Evolutionary conservation across 345 rosid species (phyloP), one percentile per base, ranked within the genome.

Genomic region (Combretum micranthum): DNA sequence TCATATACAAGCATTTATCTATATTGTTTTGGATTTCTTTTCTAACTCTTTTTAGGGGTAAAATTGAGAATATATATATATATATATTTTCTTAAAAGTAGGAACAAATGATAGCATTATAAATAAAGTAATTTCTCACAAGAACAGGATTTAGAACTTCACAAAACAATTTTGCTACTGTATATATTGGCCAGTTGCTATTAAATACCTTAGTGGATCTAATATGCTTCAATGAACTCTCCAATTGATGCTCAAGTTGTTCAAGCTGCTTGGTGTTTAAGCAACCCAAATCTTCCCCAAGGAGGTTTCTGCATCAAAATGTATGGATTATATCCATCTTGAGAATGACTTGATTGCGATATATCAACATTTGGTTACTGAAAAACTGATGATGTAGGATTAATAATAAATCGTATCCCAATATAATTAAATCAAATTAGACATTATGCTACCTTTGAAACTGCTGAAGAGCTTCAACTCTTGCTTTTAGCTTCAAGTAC

Each of bases 281-380:
- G 7, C 82, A 80, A 21, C 75, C 91, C 65, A 89, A 62, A 53
- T 89, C 95, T 66, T 89, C 95, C 15, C 97, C 97, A 65, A 84
- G 92, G 50, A 89, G 79, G 74, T 89, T 89, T 74, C 97, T 89
- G 56, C 67, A 71, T 12, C 54, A 62, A 37, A 13, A 17, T 22
- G n/a, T 9, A 46, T 13, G 17, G 2, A 23, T 17, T 26, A 15
- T 32, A 32, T 32, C 9, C 39, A 32, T 0, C 9, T 32, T 32
- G 1, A 32, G 39, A 32, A 32, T 32, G 2, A 7, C 4, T 25
- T 25, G 6, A 25, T 25, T 25, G 1, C 39, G 10, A 49, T 49
- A 21, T 49, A 51, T 13, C 11, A 19, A 51, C 54, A 51, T 2
- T 20, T 14, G 13, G 2, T 20, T 51, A 10, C 12, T 16, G 18